A percentile compares a stretch with the other conserved stretches of the same genome.
Evolutionary conservation across 2,329 filamentous ascomycete species (phyloP).

Genomic region (Geoglossum cookeanum): DNA sequence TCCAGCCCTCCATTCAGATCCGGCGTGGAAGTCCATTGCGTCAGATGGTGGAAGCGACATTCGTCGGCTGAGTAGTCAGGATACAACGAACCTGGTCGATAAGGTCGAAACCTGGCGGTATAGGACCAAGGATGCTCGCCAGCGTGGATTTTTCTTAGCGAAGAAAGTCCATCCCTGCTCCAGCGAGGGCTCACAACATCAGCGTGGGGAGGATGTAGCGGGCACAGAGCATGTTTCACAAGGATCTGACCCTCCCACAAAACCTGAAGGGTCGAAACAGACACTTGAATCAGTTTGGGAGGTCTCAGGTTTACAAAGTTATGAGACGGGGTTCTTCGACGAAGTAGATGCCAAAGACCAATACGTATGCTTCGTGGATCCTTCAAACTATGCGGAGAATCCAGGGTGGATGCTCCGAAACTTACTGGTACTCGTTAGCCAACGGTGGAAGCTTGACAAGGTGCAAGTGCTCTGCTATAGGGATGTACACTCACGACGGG

Average conservation of each 20-base stretch:
- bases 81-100: constrained; percentile 65
- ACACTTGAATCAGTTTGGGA: constrained; percentile 56
- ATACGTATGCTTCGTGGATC: constrained; percentile 76
- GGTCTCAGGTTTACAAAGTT: constrained; percentile 55
- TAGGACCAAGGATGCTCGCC: constrained; percentile 49
- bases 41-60: constrained; percentile 21
- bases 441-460: constrained; percentile 57
- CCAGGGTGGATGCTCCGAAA: constrained; percentile 91
- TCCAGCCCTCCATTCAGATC: constrained; percentile 77
- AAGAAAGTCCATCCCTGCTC: constrained; percentile 40
- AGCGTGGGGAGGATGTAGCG: constrained; percentile 5
- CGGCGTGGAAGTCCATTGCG: constrained; percentile 49
- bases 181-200: constrained; percentile 9
- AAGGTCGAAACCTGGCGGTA: constrained; percentile 77
- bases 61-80: constrained; percentile 39
- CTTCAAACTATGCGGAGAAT: constrained; percentile 71
- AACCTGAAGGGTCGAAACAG: constrained; percentile 31
- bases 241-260: constrained; percentile 17
- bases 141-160: constrained; percentile 91
- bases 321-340: constrained; percentile 76
- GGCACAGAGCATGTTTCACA: constrained; percentile 12
- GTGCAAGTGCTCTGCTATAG: constrained; percentile 81
- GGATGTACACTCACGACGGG: constrained; percentile 57
- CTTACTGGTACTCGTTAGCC: constrained; percentile 63
- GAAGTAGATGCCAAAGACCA: constrained; percentile 50